These are phyloP conservation scores for Plasmopara halstedii DNA, from an alignment of 352 stramenopile species.

Conservation along the genomic window DNA sequence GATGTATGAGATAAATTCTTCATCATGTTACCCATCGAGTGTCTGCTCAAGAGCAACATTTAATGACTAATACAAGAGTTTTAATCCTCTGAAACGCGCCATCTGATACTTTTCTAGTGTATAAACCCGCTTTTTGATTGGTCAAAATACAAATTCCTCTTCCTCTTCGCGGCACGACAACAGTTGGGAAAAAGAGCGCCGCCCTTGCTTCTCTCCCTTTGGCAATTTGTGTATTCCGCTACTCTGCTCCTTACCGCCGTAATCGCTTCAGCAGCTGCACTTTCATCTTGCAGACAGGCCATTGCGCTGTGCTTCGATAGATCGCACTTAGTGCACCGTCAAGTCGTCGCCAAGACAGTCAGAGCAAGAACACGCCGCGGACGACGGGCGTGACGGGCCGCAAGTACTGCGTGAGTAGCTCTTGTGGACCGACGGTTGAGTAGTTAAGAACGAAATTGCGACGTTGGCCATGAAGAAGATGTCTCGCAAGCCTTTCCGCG, in stretches of 20 bases:
- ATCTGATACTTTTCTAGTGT: background rate
- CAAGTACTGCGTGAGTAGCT: background rate
- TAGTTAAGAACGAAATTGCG: constrained; percentile 16
- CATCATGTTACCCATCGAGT: too few species aligned
- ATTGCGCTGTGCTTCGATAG: constrained; percentile 5
- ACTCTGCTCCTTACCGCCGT: background rate
- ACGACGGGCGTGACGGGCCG: background rate
- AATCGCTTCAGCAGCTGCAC: constrained; percentile 1
- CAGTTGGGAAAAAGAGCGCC: constrained; percentile 1
- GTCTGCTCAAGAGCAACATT: background rate
- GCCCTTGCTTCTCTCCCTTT: background rate
- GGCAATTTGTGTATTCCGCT: background rate
- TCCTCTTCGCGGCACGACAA: constrained; percentile 4
- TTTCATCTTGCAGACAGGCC: constrained; percentile 11
- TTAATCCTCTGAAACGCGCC: too few species aligned
- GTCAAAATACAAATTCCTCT: constrained; percentile 1
- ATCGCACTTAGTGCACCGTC: constrained; percentile 12
- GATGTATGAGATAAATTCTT: too few species aligned
- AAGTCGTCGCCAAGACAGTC: constrained; percentile 4
- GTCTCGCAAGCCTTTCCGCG: constrained; percentile 58
- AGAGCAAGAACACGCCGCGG: constrained; percentile 5
- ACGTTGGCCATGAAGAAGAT: constrained; percentile 57
- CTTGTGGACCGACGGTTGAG: background rate
- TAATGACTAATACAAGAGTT: too few species aligned
- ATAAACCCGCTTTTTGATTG: background rate